phyloP scores from a whole-genome alignment of 2,329 filamentous ascomycete genomes.

The Colletotrichum viniferum region DNA sequence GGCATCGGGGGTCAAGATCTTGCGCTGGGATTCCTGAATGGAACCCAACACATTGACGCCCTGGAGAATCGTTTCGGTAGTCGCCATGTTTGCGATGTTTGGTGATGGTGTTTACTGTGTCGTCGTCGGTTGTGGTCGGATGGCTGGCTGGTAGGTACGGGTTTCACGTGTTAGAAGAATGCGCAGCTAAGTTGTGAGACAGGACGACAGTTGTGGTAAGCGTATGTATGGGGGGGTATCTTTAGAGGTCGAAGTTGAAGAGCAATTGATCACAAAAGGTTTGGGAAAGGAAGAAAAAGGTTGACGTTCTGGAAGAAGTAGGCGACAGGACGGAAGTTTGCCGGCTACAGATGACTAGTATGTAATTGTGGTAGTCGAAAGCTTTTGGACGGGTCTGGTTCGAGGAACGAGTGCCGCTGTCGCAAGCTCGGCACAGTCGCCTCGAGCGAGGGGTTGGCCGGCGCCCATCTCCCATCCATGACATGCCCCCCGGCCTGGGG shows the following conservation, averaged over 20 bases:
- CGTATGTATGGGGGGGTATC: not conserved
- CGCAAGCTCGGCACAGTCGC: slow-evolving; percentile 18
- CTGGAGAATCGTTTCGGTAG: slow-evolving; percentile 67
- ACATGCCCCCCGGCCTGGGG: slow-evolving; percentile 1
- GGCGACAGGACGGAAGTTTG: not conserved
- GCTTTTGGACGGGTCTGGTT: not conserved
- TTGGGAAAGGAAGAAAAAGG: not conserved
- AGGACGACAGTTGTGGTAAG: slow-evolving; percentile 1
- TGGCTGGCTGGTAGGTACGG: not conserved
- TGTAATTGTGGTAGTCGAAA: not conserved
- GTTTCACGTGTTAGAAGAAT: slow-evolving; percentile 19
- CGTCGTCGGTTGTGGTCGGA: not conserved
- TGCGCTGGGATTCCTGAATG: slow-evolving; percentile 78
- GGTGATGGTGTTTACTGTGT: slow-evolving; percentile 1
- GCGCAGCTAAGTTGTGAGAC: not conserved
- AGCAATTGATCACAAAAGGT: not conserved
- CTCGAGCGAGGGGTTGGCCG: slow-evolving; percentile 10
- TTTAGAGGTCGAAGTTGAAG: not conserved
- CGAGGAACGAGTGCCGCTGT: slow-evolving; percentile 5
- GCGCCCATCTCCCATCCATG: slow-evolving; percentile 15
- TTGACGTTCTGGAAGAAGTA: slow-evolving; percentile 3
- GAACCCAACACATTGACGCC: slow-evolving; percentile 67
- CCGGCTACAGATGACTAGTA: not conserved
- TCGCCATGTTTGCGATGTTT: slow-evolving; percentile 58
- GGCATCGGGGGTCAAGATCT: slow-evolving; percentile 91